phyloP scores from a whole-genome alignment of 306 rosid species.

The Vigna unguiculata region DNA sequence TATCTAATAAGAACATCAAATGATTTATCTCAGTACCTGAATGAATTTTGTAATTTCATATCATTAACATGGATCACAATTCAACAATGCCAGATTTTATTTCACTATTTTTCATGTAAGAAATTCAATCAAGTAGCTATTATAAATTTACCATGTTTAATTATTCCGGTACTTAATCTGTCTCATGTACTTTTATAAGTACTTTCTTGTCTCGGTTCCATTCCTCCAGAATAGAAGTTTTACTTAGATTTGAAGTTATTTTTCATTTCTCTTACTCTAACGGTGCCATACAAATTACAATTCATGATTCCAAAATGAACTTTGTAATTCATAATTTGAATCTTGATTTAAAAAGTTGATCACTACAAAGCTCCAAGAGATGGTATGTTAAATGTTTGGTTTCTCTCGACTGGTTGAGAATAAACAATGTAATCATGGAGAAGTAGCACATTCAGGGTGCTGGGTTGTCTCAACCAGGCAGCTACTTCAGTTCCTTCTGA shows the following conservation, averaged over 20 bases:
- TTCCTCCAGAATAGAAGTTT: neutral
- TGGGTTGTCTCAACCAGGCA: constrained; percentile 75
- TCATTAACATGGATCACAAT: neutral
- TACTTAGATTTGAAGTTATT: neutral
- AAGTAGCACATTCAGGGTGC: constrained; percentile 67
- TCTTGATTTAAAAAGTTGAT: neutral
- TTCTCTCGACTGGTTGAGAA: constrained; percentile 36
- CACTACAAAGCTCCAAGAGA: constrained; percentile 29
- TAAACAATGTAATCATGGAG: constrained; percentile 66
- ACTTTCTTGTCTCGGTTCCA: neutral
- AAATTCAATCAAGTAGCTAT: neutral
- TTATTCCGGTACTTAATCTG: neutral
- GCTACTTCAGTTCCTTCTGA: constrained; percentile 72
- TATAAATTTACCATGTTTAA: neutral
- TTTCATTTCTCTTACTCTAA: neutral
- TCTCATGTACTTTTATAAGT: neutral
- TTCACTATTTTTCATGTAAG: neutral
- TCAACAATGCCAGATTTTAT: neutral
- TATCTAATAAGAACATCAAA: neutral
- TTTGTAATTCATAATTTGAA: neutral
- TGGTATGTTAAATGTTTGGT: constrained; percentile 45
- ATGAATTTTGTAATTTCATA: neutral
- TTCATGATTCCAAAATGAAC: neutral
- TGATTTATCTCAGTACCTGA: neutral
- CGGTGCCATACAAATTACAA: neutral